Conservation (phyloP, 495 filamentous ascomycete genomes). For the Lepraria neglecta region DNA sequence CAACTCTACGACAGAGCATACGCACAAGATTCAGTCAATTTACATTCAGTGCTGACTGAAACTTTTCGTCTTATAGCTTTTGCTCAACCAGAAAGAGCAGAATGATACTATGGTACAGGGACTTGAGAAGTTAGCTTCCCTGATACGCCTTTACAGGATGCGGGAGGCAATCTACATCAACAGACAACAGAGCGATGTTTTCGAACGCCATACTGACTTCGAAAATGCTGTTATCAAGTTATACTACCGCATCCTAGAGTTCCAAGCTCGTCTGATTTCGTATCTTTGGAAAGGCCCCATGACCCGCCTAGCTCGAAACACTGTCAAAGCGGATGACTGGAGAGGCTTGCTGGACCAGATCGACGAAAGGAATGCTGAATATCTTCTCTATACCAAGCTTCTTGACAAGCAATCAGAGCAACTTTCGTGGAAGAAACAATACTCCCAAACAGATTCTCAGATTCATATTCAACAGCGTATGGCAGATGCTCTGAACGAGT, state of each 20-base stretch:
- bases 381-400: background rate
- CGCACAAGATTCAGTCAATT: background rate
- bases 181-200: background rate
- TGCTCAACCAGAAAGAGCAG: constrained; percentile 4
- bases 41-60: no score
- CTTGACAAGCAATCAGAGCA: background rate
- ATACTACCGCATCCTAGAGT: background rate
- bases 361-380: background rate
- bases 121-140: background rate
- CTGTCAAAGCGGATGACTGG: background rate
- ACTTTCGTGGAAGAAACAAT: background rate
- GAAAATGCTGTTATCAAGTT: background rate
- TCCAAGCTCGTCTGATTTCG: background rate
- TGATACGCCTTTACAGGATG: background rate
- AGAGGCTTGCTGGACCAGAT: background rate
- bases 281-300: background rate
- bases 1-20: no score
- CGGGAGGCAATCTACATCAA: background rate
- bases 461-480: background rate
- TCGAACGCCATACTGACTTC: background rate
- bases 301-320: background rate
- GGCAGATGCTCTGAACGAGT: background rate
- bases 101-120: background rate
- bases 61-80: background rate
- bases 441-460: background rate